Conservation (phyloP, 768 basidiomycete species). For the Lactifluus volemus region DNA sequence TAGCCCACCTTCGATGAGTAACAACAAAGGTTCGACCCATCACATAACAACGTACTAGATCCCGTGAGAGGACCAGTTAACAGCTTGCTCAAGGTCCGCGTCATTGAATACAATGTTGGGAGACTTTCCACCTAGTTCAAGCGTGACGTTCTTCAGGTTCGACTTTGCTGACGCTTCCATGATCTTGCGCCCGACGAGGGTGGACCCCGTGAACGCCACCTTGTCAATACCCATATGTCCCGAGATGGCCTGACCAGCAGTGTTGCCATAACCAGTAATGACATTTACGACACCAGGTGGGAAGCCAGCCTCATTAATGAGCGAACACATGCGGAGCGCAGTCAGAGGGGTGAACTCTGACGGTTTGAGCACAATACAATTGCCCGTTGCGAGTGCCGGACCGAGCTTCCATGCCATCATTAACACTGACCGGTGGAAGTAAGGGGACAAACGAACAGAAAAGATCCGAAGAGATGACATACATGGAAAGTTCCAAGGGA, state of each 20-base stretch:
- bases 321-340: constrained; percentile 36
- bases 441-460: background rate
- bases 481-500: constrained; percentile 62
- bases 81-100: constrained; percentile 48
- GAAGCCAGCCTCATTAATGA: constrained; percentile 51
- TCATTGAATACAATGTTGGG: constrained; percentile 55
- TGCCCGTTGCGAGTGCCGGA: constrained; percentile 55
- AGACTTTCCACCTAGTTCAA: constrained; percentile 64
- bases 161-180: constrained; percentile 49
- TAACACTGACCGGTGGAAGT: constrained; percentile 26
- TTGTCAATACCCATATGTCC: constrained; percentile 53
- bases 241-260: constrained; percentile 49
- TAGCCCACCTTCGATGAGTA: background rate
- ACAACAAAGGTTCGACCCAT: background rate
- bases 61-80: constrained; percentile 48
- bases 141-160: constrained; percentile 62
- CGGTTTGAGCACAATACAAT: constrained; percentile 56
- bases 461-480: constrained; percentile 12
- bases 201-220: constrained; percentile 67
- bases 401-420: constrained; percentile 57
- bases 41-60: constrained; percentile 37
- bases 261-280: constrained; percentile 45
- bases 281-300: constrained; percentile 58
- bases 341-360: constrained; percentile 56
- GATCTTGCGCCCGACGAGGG: constrained; percentile 53